Base-by-base conservation (phyloP, 306 rosid genomes). In the Dalbergia oliveri region DNA sequence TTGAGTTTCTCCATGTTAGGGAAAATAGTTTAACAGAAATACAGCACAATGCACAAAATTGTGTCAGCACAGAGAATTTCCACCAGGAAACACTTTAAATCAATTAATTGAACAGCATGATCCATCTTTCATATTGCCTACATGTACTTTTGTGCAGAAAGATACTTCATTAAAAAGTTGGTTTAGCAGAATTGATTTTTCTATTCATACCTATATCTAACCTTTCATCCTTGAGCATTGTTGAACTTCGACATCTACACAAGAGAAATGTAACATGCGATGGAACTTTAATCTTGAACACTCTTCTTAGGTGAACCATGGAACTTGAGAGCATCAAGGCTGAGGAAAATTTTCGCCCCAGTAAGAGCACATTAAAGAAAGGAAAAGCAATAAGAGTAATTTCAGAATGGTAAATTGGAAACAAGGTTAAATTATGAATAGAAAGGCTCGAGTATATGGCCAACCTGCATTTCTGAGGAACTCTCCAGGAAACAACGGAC, bases 381-480 rank as follows among this genome's bases (percentile, higher is more conserved):
- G 21, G n/a, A 50, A 47, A 26, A 71, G 56, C 18, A 34, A 65
- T 62, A 41, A 53, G 66, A 69, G n/a, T 79, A 64, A 64, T 80
- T 72, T 59, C 56, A 73, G 69, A 79, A 81, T 15, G 47, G 56
- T 43, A 77, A 57, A 56, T 10, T 74, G 53, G 73, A 51, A 39
- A 34, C 45, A 23, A 69, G 80, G 75, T 79, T 19, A 59, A 35
- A 56, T 63, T 69, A 61, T 73, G 49, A 44, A 31, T 4, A 60
- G 71, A 62, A 79, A 65, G 56, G 49, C 66, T 77, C 8, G 16
- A 23, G 69, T 59, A 73, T 43, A 72, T 50, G 31, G 53, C 81
- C 53, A 72, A 84, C 88, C 99, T 93, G 98, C 99, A 95, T 44
- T 90, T 88, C 50, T 91, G 93, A 34, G 98, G 99, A 88, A 91